phyloP scores from a whole-genome alignment of 257 asterid genomes.

The Fraxinus anomala region DNA sequence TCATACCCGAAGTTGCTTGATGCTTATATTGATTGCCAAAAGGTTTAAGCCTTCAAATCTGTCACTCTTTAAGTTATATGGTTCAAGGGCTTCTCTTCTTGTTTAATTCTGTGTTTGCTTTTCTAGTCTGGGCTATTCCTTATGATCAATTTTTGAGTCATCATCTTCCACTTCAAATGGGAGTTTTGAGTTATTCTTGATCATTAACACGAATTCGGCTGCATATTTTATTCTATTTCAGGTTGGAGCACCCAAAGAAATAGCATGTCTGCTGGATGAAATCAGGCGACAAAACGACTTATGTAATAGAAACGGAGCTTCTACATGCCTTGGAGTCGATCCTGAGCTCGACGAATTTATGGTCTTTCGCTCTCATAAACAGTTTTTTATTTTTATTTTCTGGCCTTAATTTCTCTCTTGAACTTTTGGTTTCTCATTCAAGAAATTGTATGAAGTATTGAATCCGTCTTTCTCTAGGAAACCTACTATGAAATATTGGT shows the following conservation, averaged over 20 bases:
- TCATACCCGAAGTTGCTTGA: slow-evolving; percentile 42
- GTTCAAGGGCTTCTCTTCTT: neutral
- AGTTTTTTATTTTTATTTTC: neutral
- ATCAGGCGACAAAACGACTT: slow-evolving; percentile 39
- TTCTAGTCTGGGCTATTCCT: neutral
- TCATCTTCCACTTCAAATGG: neutral
- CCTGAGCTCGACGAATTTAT: slow-evolving; percentile 59
- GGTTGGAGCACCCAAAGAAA: slow-evolving; percentile 60
- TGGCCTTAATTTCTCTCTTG: neutral
- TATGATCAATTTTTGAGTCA: neutral
- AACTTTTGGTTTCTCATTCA: neutral
- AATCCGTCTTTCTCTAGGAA: slow-evolving; percentile 21
- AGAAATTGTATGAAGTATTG: neutral
- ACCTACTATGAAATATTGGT: slow-evolving; percentile 30
- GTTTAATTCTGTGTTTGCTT: neutral
- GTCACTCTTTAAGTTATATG: neutral
- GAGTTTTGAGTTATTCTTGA: neutral
- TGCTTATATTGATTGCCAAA: slow-evolving; percentile 56
- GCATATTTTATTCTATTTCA: slow-evolving; percentile 1
- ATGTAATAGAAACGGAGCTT: slow-evolving; percentile 19
- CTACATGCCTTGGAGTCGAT: slow-evolving; percentile 44
- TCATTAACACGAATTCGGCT: neutral
- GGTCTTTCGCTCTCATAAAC: slow-evolving; percentile 27
- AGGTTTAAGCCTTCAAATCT: slow-evolving; percentile 33
- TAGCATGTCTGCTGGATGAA: slow-evolving; percentile 43